Evolutionary conservation across 208 protist genomes (phyloP), one percentile per base, ranked within the genome.

Genomic region (Leptomonas pyrrhocoris): DNA sequence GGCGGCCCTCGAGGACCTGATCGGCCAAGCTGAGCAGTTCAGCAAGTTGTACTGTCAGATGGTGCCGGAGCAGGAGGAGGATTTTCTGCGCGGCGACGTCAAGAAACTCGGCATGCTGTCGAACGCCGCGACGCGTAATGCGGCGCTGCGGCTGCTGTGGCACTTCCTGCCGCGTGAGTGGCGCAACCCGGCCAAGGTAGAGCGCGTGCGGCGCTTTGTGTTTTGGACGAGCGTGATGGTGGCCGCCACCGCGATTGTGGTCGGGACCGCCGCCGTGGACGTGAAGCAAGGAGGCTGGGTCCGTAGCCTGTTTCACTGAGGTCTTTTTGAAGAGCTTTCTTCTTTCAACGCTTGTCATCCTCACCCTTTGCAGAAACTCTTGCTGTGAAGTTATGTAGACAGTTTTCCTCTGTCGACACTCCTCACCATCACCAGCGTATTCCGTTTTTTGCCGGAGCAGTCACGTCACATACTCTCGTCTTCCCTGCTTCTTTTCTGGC

Each of bases 131-230:
- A 94, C 86, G 4, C 84, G 86, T 27, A 89, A 93, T 58, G 85
- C 84, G 38, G 89, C 86, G 27, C 81, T 94, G 63, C 84, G 79
- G 43, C 64, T 90, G 64, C 63, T 94, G 31, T 90, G 86, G 84
- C 58, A 65, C 36, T 67, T 84, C 6, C 78, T 94, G 27, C 88
- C 84, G 25, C 83, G 89, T 25, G 86, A 94, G 73, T 94, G 89
- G 86, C 85, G 89, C 67, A 85, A 70, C 57, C 84, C 86, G 7
- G 79, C 80, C n/a, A 77, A 77, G 71, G 59, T 49, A 43, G 48
- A 51, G 49, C 27, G 50, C 23, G 43, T 81, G 30, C 76, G 58
- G 19, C 64, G 59, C 59, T 28, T 77, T 42, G 30, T 67, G 13
- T 58, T 81, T n/a, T 77, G 62, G 69, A 63, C 76, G 25, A 46